Evolutionary conservation across 225 moss, liverwort and hornwort genomes (phyloP).

Genomic region (Sphagnum tenellum): DNA sequence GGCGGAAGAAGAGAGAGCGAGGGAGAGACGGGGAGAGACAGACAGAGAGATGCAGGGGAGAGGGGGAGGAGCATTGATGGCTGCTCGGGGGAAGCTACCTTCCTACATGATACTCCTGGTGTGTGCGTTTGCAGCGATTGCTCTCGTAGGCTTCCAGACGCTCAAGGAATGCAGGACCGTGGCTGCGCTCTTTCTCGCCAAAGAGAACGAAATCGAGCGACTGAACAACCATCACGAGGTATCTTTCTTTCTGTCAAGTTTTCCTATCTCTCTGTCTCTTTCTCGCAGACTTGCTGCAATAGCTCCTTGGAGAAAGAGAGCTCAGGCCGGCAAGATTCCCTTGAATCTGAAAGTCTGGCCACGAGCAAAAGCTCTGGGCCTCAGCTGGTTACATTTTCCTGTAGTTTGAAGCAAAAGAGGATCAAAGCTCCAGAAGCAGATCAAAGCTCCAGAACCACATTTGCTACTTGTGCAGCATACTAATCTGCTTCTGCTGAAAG

Average conservation of each 20-base stretch:
- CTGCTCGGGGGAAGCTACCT: slow-evolving; percentile 25
- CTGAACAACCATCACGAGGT: slow-evolving; percentile 28
- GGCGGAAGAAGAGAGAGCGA: no score
- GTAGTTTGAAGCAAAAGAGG: not conserved
- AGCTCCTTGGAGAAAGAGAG: no score
- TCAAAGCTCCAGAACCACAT: no score
- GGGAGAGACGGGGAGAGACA: no score
- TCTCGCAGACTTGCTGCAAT: no score
- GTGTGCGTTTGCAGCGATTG: slow-evolving; percentile 34
- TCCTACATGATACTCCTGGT: slow-evolving; percentile 23
- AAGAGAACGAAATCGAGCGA: slow-evolving; percentile 29
- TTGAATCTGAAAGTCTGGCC: slow-evolving; percentile 1
- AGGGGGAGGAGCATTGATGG: slow-evolving; percentile 18
- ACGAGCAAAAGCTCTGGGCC: not conserved
- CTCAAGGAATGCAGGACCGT: slow-evolving; percentile 39
- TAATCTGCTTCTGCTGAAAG: no score
- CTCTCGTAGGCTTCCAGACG: slow-evolving; percentile 35
- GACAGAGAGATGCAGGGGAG: not conserved
- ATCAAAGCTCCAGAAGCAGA: no score
- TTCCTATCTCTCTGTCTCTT: not conserved
- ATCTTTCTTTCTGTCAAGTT: not conserved
- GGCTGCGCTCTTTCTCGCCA: slow-evolving; percentile 15
- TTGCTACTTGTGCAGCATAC: no score
- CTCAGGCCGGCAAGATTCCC: not conserved
- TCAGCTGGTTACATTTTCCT: not conserved